phyloP scores from a whole-genome alignment of 352 stramenopile genomes.

The Saprolegnia parasitica region DNA sequence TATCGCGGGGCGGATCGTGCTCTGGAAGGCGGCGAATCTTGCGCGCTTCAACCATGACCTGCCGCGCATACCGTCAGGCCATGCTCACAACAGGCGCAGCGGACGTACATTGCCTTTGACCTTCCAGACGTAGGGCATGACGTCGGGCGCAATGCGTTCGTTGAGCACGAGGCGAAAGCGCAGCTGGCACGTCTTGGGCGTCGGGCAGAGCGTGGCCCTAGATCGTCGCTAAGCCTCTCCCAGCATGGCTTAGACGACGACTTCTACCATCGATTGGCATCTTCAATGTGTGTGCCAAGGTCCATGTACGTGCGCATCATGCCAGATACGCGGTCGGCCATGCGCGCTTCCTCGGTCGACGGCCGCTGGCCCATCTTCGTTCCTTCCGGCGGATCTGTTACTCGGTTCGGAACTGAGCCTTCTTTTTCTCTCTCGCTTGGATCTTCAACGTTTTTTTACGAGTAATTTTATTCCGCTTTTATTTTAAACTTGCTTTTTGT shows the following conservation, averaged over 20 bases:
- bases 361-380: conserved; percentile 59
- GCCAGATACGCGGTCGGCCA: conserved; percentile 63
- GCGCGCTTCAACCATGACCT: conserved; percentile 58
- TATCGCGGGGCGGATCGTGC: conserved; percentile 10
- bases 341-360: conserved; percentile 55
- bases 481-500: not conserved
- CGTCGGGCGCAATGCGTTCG: conserved; percentile 47
- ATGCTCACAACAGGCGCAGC: not conserved
- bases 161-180: conserved; percentile 73
- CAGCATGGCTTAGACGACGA: not conserved
- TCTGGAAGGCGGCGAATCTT: conserved; percentile 58
- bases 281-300: conserved; percentile 61
- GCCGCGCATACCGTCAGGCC: too few relatives aligned
- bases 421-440: not conserved
- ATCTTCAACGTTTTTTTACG: conserved; percentile 1
- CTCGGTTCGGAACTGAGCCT: not conserved
- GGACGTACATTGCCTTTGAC: conserved; percentile 54
- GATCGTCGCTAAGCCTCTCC: not conserved
- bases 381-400: not conserved
- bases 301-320: conserved; percentile 68
- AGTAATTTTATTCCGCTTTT: not conserved
- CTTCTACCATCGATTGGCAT: conserved; percentile 71
- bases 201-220: conserved; percentile 63
- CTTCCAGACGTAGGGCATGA: conserved; percentile 70
- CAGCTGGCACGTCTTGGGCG: conserved; percentile 68